Conservation (phyloP, 169 alveolate genomes). For the Theileria equi region DNA sequence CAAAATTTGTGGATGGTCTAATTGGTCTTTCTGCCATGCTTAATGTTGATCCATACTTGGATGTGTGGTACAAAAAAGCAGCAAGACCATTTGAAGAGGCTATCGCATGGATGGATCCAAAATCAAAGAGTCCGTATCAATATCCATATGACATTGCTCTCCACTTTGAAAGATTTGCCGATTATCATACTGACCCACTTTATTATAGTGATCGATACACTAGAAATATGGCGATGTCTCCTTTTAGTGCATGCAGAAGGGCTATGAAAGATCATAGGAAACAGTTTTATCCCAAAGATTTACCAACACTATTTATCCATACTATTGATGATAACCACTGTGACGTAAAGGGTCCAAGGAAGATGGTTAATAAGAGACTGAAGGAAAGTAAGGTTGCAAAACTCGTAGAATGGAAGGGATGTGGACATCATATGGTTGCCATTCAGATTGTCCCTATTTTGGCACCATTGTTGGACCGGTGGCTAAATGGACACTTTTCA, state of each 20-base stretch:
- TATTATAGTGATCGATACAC: not conserved
- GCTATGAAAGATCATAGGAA: slow-evolving; percentile 30
- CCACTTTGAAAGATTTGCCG: too few relatives aligned
- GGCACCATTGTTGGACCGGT: too few relatives aligned
- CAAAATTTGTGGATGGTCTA: slow-evolving; percentile 54
- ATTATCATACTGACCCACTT: not conserved
- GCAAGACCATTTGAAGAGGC: not conserved
- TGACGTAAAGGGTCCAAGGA: too few relatives aligned
- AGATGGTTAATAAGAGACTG: too few relatives aligned
- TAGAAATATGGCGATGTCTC: not conserved
- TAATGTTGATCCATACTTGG: slow-evolving; percentile 12
- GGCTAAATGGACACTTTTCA: too few relatives aligned
- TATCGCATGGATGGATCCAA: not conserved
- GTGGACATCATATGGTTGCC: too few relatives aligned
- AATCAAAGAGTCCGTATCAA: not conserved
- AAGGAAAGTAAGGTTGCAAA: too few relatives aligned
- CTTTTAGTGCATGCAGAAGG: slow-evolving; percentile 25
- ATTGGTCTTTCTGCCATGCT: slow-evolving; percentile 69
- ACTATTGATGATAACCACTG: slow-evolving; percentile 54
- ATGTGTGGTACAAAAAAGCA: not conserved
- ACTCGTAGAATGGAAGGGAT: too few relatives aligned
- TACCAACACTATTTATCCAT: slow-evolving; percentile 64
- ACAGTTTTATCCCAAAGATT: slow-evolving; percentile 36
- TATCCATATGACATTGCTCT: not conserved
- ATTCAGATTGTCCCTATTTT: too few relatives aligned